These are phyloP conservation scores for Schrenkiella parvula DNA, from an alignment of 345 rosid genomes.

Conservation along the genomic window DNA sequence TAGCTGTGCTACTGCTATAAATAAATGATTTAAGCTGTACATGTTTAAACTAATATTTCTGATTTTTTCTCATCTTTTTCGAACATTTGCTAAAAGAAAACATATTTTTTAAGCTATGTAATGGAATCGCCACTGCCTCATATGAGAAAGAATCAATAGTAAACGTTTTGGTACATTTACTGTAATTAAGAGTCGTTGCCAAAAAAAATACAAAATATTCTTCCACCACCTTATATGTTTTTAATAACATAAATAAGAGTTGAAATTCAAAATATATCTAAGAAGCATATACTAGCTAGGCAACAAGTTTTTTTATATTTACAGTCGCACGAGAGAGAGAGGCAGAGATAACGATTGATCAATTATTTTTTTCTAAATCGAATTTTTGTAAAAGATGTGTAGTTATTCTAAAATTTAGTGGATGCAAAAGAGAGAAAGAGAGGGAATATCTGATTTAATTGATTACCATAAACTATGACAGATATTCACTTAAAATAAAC, in stretches of 20 bases:
- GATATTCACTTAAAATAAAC: conserved; percentile 18
- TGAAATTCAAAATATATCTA: conserved; percentile 18
- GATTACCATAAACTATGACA: conserved; percentile 20
- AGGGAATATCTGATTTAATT: conserved; percentile 22
- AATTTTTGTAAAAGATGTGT: conserved; percentile 9
- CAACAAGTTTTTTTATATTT: conserved; percentile 16
- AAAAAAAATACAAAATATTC: conserved; percentile 6
- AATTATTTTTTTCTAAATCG: not conserved
- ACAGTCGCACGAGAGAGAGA: conserved; percentile 6
- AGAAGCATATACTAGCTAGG: conserved; percentile 27
- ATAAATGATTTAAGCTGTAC: not conserved
- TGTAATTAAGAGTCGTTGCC: conserved; percentile 1
- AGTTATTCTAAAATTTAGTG: conserved; percentile 30
- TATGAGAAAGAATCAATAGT: conserved; percentile 1
- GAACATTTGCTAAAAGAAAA: not conserved
- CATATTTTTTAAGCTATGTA: not conserved
- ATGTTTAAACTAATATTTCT: not conserved
- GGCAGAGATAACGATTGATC: conserved; percentile 8
- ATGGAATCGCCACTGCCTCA: conserved; percentile 3
- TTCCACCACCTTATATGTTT: conserved; percentile 19
- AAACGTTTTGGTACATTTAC: conserved; percentile 4
- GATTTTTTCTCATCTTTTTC: not conserved
- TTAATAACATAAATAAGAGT: not conserved
- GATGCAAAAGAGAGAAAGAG: conserved; percentile 26
- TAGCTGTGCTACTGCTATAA: not conserved